phyloP scores from a whole-genome alignment of 2,329 filamentous ascomycete genomes.

The Dactylonectria macrodidyma region DNA sequence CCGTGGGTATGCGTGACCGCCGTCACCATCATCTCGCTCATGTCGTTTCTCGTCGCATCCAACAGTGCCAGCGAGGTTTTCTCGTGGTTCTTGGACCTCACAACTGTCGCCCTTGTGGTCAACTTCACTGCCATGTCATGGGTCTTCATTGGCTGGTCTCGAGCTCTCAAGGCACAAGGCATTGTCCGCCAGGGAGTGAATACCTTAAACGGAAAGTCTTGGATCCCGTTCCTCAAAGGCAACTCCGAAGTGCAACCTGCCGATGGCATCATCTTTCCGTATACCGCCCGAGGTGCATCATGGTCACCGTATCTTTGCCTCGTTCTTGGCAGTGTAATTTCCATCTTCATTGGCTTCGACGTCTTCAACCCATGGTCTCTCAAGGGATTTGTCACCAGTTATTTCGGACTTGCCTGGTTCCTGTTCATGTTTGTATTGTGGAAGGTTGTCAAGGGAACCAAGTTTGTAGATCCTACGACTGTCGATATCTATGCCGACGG shows the following conservation, averaged over 20 bases:
- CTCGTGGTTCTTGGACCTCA: constrained; percentile 11
- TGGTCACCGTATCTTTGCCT: constrained; percentile 4
- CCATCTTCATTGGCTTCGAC: constrained; percentile 64
- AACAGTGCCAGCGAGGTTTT: constrained; percentile 36
- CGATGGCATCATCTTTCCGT: constrained; percentile 14
- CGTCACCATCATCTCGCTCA: constrained; percentile 61
- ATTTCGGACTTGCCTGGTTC: constrained; percentile 68
- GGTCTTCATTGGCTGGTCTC: constrained; percentile 16
- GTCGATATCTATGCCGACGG: constrained; percentile 68
- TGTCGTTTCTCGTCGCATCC: constrained; percentile 63
- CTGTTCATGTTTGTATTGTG: constrained; percentile 67
- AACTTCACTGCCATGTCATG: constrained; percentile 12
- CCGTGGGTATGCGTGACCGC: constrained; percentile 66
- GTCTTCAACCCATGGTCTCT: constrained; percentile 66
- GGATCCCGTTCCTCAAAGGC: neutral
- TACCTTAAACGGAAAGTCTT: neutral
- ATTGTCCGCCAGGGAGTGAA: neutral
- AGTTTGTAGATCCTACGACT: constrained; percentile 67
- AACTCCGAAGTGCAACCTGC: neutral
- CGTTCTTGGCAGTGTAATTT: neutral
- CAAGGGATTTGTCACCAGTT: constrained; percentile 66
- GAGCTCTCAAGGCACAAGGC: constrained; percentile 8
- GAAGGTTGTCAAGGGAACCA: constrained; percentile 62
- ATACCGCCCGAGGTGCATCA: neutral
- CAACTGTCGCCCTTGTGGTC: constrained; percentile 1